Base-by-base conservation (phyloP, 2,329 filamentous ascomycete species). In the Hypoxylon sp. region DNA sequence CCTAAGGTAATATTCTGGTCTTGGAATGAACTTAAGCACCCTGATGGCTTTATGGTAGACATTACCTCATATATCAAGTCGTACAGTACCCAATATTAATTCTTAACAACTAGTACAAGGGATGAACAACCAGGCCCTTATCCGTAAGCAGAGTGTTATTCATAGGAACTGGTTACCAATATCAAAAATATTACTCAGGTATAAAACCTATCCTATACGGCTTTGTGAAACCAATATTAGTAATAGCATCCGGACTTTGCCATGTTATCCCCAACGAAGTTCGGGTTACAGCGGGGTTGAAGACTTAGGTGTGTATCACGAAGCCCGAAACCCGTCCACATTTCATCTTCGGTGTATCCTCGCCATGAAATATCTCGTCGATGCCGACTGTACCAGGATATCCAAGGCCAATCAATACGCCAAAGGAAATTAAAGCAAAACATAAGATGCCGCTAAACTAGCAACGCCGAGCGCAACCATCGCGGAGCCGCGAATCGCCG, bases 381-480 rank as follows among this genome's bases (percentile, higher is more conserved):
- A 2, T 17, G 6, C 14, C n/a, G 20, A 44, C 11, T 20, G 11
- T 44, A 22, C 40, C 17, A 44, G 10, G 2, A 11, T 17, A 20
- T 4, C 17, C 40, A 7, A 11, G 17, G 17, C 17, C 40, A 10
- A 22, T 17, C 40, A 17, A 44, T 11, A 22, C 40, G 20, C 8
- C 17, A 1, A 44, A 8, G 17, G 7, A 48, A 3, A 1, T 49
- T 53, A 66, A 13, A 62, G 13, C 13, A 8, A 66, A 27, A 30
- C n/a, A 35, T 44, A 51, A 25, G 44, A 44, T 13, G 50, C 25
- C n/a, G 31, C 37, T 17, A 54, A 37, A 51, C 42, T 27, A 58
- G 51, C 44, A 25, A 58, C 20, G 22, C 22, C 56, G 17, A 66
- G 25, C 4, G 42, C 57, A 42, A 37, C 10, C n/a, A 48, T 17